Base-by-base conservation (phyloP, 805 yeast genomes). In the Saccharomyces kudriavzevii region DNA sequence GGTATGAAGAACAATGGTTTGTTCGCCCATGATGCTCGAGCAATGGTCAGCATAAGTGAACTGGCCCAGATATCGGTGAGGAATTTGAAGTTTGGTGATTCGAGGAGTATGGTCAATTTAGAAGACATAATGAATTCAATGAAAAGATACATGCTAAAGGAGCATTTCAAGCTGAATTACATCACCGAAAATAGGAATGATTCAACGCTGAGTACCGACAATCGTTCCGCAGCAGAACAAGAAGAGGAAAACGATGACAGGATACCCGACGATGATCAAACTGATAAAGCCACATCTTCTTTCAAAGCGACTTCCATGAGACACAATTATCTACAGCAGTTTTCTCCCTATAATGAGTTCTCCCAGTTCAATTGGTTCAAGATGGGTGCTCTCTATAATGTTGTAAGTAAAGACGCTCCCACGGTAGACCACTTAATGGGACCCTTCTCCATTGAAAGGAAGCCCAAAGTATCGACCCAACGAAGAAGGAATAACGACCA, bases 351-450 rank as follows among this genome's bases (percentile, higher is more conserved):
- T 51, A 63, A 68, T 43, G 61, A 62, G 1, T 82, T 81, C 61
- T 71, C 74, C 29, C 73, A 74, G 22, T 75, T 75, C 57, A 77
- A 85, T 62, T 85, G 91, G 89, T 66, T 78, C 40, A 71, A 74
- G 50, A 64, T 85, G 25, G 91, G 90, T 0, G 66, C 78, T 1
- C 62, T 82, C 29, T 80, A 74, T 58, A 70, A 76, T 56, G 67
- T 74, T 55, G 62, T 76, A 31, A 78, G 85, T 53, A 63, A 63
- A 3, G 49, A 48, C 20, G 74, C 76, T 49, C 76, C 86, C 0
- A 67, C 75, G 0, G 70, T 76, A 22, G 87, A 84, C 57, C 87
- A 85, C 63, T 67, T 89, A 56, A 71, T 83, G 52, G 96, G 95
- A 0, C 90, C 95, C 0, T 70, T 88, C 45, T 81, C 79, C 17